Evolutionary conservation across 2,329 filamentous ascomycete species (phyloP).

Genomic region (Ambrosiella cleistominuta): DNA sequence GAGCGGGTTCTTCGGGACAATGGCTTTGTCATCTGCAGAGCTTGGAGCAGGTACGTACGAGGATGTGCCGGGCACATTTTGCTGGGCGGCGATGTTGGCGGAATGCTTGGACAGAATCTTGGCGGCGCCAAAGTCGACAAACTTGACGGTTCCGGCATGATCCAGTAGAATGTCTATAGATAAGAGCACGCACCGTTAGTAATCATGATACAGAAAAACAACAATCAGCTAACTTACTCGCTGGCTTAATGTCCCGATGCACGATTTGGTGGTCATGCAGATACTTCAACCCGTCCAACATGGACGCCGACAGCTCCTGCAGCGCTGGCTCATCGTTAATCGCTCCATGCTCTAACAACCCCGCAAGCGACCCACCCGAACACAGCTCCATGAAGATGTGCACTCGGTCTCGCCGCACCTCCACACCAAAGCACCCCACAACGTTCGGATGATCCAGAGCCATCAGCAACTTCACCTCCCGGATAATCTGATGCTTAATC

Average conservation of each 20-base stretch:
- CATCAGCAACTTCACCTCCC: conserved; percentile 94
- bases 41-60: not conserved
- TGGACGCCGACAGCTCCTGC: conserved; percentile 87
- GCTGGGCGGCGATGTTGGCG: conserved; percentile 62
- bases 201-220: not conserved
- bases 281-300: conserved; percentile 85
- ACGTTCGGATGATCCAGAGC: conserved; percentile 94
- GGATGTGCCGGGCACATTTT: not conserved
- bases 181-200: not conserved
- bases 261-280: conserved; percentile 83
- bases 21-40: conserved; percentile 25
- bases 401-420: conserved; percentile 96
- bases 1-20: conserved; percentile 32
- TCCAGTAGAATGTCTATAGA: conserved; percentile 77
- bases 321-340: conserved; percentile 97
- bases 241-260: conserved; percentile 94
- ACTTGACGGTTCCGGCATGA: conserved; percentile 96
- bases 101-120: conserved; percentile 60
- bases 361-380: conserved; percentile 80
- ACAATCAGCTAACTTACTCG: conserved; percentile 45
- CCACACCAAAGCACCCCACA: conserved; percentile 93
- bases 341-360: conserved; percentile 78
- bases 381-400: conserved; percentile 99
- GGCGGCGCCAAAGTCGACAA: conserved; percentile 93
- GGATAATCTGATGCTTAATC: conserved; percentile 81